Evolutionary conservation across 257 asterid genomes (phyloP).

Genomic region (Osmanthus fragrans): DNA sequence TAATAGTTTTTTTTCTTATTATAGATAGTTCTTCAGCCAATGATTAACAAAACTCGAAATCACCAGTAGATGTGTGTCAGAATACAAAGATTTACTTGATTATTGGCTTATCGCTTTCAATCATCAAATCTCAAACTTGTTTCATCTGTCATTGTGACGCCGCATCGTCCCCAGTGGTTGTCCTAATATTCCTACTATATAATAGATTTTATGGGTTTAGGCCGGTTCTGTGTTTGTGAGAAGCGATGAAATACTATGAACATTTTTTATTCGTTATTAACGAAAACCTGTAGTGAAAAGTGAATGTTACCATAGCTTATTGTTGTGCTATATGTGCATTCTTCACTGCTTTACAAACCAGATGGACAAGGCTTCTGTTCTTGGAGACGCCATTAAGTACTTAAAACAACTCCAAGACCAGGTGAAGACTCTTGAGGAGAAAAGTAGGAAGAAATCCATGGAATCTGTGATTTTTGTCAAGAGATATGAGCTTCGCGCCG

Average conservation of each 20-base stretch:
- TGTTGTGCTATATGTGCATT: background rate
- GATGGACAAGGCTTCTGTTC: slow-evolving; percentile 91
- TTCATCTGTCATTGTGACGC: background rate
- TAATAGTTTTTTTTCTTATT: background rate
- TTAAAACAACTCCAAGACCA: slow-evolving; percentile 78
- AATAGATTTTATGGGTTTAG: too few relatives aligned
- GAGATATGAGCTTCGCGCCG: slow-evolving; percentile 37
- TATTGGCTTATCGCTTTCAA: background rate
- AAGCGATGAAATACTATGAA: too few relatives aligned
- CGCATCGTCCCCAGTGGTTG: background rate
- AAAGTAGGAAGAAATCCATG: slow-evolving; percentile 42
- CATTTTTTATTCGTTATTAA: background rate
- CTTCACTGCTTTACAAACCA: background rate
- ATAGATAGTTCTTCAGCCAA: background rate
- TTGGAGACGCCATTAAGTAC: slow-evolving; percentile 83
- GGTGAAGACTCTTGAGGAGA: slow-evolving; percentile 71
- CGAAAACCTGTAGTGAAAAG: background rate
- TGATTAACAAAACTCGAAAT: background rate
- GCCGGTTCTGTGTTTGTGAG: background rate
- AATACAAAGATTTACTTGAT: background rate
- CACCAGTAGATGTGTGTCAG: background rate
- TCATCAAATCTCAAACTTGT: background rate
- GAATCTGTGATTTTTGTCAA: slow-evolving; percentile 56
- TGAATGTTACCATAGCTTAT: background rate
- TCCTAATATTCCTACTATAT: background rate